Evolutionary conservation across 495 filamentous ascomycete species (phyloP).

Genomic region (Polyplosphaeria fusca): DNA sequence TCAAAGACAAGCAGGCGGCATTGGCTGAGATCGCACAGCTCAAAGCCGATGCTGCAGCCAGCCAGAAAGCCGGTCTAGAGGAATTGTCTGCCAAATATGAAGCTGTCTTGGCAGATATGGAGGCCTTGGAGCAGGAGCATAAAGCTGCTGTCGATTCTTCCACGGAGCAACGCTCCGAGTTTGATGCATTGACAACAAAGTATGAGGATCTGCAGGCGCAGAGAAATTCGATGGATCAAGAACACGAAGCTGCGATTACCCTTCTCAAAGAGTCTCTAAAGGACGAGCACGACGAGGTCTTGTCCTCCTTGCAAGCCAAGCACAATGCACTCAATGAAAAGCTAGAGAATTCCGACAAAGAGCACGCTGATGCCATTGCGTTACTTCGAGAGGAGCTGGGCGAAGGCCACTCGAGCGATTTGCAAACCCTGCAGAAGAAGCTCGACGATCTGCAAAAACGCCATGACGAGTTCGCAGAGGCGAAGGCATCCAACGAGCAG

Average conservation of each 20-base stretch:
- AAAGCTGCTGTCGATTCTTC: constrained; percentile 1
- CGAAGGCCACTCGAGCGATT: constrained; percentile 30
- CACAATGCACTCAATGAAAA: constrained; percentile 14
- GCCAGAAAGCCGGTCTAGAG: constrained; percentile 4
- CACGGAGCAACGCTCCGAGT: no score
- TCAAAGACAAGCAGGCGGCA: constrained; percentile 16
- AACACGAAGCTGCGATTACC: constrained; percentile 23
- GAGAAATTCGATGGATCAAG: constrained; percentile 16
- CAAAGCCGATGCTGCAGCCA: constrained; percentile 4
- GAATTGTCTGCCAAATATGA: neutral
- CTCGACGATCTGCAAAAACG: constrained; percentile 22
- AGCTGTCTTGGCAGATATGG: neutral
- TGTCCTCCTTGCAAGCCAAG: constrained; percentile 12
- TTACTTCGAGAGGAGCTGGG: constrained; percentile 26
- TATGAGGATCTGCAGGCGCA: constrained; percentile 24
- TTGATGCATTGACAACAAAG: constrained; percentile 23
- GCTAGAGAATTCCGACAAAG: constrained; percentile 22
- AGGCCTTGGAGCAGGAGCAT: neutral
- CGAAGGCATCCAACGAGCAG: constrained; percentile 15
- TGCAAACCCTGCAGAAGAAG: constrained; percentile 17
- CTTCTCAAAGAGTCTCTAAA: constrained; percentile 22
- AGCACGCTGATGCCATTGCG: constrained; percentile 30
- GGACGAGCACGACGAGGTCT: constrained; percentile 18
- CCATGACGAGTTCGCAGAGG: constrained; percentile 19
- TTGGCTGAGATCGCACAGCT: constrained; percentile 23